phyloP scores from a whole-genome alignment of 78 protist species.

The slime mould (Dictyostelium discoideum) region dicty_2.7 NC_007090.3:3392501-3393000 shows the following conservation, averaged over 20 bases:
- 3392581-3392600: not conserved
- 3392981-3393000: no score
- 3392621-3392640: not conserved
- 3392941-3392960: no score
- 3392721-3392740: not conserved
- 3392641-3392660: not conserved
- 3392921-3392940: no score
- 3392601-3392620: not conserved
- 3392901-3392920: no score
- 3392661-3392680: not conserved
- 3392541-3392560: not conserved
- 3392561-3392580: not conserved
- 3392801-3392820: no score
- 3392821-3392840: no score
- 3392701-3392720: not conserved
- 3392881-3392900: no score
- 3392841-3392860: no score
- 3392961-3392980: no score
- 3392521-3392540: not conserved
- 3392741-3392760: not conserved
- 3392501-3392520: no score
- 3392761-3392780: not conserved
- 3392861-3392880: no score
- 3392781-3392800: no score
- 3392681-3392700: not conserved